Base-by-base conservation (phyloP, 1,139 yeast genomes). In the Blastobotrys serpentis region DNA sequence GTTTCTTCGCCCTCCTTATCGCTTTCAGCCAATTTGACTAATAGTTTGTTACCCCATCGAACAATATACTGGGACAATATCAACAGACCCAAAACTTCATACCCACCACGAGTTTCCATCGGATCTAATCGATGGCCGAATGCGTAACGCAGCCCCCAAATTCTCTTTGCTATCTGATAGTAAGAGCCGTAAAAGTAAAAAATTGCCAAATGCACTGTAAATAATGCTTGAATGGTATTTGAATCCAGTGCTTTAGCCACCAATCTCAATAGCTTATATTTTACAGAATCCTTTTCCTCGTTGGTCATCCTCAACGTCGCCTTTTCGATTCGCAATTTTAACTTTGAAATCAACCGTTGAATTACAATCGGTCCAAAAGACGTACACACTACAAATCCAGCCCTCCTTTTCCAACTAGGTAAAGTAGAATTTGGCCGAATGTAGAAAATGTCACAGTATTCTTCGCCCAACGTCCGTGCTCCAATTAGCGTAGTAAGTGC, bases 391-490 rank as follows among this genome's bases (percentile, higher is more conserved):
- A 69, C 67, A 47, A 53, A 69, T 5, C 63, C 66, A 2, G 59
- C 56, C 16, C 70, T 55, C 34, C 68, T 52, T 37, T 48, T 39
- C 52, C 56, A 52, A 8, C 54, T 46, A 5, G 67, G 66, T 2
- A 63, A 46, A 59, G 71, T 0, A 82, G 87, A 46, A 66, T 68
- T 51, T 74, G 72, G 51, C 64, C 64, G 75, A 4, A 86, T 86
- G 60, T 88, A 87, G 16, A 84, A 71, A 50, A 90, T 71, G 66
- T 90, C 96, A 14, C 90, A 92, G 65, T 90, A 90, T 66, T 92
- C 98, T 64, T 90, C 98, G 0, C 98, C 98, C 29, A 90, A 70
- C 0, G 98, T 90, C 49, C 94, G 73, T 3, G 87, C 80, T 0
- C 94, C 92, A 3, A 79, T 54, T 13, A 85, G 65, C 0, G 96